Percentiles rank a stretch among this genome's conserved stretches.
Conservation (phyloP, 1,284 basidiomycete genomes). For the Apiotrichum mycotoxinovorans region DNA sequence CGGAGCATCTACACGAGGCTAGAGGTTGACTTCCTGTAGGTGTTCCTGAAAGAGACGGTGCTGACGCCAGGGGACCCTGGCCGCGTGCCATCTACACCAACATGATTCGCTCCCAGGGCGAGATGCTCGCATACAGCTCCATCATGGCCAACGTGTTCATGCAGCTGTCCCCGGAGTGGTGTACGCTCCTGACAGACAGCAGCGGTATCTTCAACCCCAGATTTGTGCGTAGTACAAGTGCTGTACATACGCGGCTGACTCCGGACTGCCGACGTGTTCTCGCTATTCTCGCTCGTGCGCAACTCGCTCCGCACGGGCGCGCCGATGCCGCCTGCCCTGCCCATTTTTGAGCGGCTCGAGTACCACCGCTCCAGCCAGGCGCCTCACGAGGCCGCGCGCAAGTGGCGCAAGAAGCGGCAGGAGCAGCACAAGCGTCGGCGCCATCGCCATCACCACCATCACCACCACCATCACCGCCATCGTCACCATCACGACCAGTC, state of each 20-base stretch:
- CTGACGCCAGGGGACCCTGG: conserved; percentile 39
- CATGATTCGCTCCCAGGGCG: conserved; percentile 27
- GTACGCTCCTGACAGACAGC: conserved; percentile 18
- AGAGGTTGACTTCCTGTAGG: too few relatives aligned
- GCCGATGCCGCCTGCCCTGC: conserved; percentile 41
- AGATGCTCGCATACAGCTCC: conserved; percentile 33
- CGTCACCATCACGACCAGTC: too few relatives aligned
- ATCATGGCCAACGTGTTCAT: conserved; percentile 36
- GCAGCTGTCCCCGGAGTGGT: conserved; percentile 33
- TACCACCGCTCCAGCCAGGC: conserved; percentile 22
- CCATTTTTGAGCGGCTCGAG: conserved; percentile 43
- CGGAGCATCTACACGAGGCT: too few relatives aligned
- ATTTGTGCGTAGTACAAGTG: conserved; percentile 23
- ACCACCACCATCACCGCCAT: too few relatives aligned
- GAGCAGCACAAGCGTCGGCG: too few relatives aligned
- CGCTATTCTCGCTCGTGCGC: conserved; percentile 40
- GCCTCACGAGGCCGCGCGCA: too few relatives aligned
- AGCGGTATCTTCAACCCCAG: conserved; percentile 40
- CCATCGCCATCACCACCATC: too few relatives aligned
- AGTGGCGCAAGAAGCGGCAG: too few relatives aligned
- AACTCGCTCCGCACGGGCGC: conserved; percentile 34
- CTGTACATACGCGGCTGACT: too few relatives aligned
- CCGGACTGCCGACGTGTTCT: conserved; percentile 36
- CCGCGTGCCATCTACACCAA: conserved; percentile 38
- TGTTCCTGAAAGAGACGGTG: too few relatives aligned